Evolutionary conservation across 2,329 filamentous ascomycete species (phyloP).

Genomic region (Talaromyces sp.): DNA sequence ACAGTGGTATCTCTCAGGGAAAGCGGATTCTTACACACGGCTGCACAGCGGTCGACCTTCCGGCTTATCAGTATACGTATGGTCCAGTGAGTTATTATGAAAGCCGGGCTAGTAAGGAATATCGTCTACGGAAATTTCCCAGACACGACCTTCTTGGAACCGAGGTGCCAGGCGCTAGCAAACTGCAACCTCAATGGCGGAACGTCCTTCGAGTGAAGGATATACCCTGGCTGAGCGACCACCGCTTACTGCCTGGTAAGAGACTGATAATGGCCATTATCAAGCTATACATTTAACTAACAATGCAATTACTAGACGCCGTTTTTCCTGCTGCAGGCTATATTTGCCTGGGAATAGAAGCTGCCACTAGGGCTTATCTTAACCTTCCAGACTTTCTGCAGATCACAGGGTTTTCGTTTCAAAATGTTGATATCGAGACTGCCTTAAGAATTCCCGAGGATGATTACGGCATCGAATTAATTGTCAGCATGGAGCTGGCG

Average conservation of each 20-base stretch:
- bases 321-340: not conserved
- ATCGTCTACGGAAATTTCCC: not conserved
- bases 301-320: too few relatives aligned
- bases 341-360: not conserved
- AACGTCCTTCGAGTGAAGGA: slow-evolving; percentile 38
- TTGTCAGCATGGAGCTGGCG: not conserved
- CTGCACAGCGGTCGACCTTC: too few relatives aligned
- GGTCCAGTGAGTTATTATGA: not conserved
- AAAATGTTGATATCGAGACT: not conserved
- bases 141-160: not conserved
- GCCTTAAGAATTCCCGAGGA: not conserved
- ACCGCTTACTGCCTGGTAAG: slow-evolving; percentile 21
- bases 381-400: not conserved
- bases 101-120: not conserved
- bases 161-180: too few relatives aligned
- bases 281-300: too few relatives aligned
- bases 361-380: not conserved
- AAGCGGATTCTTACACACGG: too few relatives aligned
- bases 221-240: slow-evolving; percentile 43
- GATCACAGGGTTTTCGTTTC: not conserved
- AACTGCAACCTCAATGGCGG: slow-evolving; percentile 31
- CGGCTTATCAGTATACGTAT: too few relatives aligned
- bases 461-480: not conserved
- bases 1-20: too few relatives aligned
- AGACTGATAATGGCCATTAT: too few relatives aligned